Evolutionary conservation across 2,329 filamentous ascomycete species (phyloP), one percentile per base, ranked within the genome.

Genomic region (Alternaria conjuncta): DNA sequence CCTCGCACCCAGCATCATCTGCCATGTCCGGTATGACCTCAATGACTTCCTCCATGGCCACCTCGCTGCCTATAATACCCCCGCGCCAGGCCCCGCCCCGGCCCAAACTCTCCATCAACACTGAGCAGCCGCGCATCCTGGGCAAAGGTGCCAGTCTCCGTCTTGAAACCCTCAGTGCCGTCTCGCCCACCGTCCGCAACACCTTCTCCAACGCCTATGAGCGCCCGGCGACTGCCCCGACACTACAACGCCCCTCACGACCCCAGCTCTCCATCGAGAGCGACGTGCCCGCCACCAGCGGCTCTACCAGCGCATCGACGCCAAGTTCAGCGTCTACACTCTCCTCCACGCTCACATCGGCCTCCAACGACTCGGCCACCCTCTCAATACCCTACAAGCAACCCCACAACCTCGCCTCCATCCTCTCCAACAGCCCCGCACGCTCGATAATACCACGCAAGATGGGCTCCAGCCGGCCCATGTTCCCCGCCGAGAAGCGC

Each of bases 61-160:
- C 82, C 77, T 80, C 82, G 71, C 78, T 84, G 67, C 79, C 82
- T 75, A 81, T 84, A 79, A 75, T 80, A 78, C 72, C 78, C 60
- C 71, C 73, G 56, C 72, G 71, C 60, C 63, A 67, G 59, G 78
- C 59, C 25, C 65, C 75, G 49, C 80, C 79, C 68, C 81, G 86
- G 63, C 88, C 88, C 2, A 89, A 88, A 77, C 82, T 90, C 55
- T 87, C 86, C 43, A 82, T 90, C 56, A 86, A 90, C 79, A 90
- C 88, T 12, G 78, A 84, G 12, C 80, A 83, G 55, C 70, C 78
- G 11, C 75, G 79, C 61, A 83, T 84, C 21, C 87, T 87, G 74
- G 86, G 85, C 60, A 87, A 84, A 65, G 83, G 82, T 41, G 83
- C 84, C 23, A 84, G 84, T 58, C 77, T 88, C 49, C 83, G 85